A percentile compares a stretch with the other conserved stretches of the same genome.
phyloP scores from a whole-genome alignment of 805 yeast genomes.

The Candida multigemmis region DNA sequence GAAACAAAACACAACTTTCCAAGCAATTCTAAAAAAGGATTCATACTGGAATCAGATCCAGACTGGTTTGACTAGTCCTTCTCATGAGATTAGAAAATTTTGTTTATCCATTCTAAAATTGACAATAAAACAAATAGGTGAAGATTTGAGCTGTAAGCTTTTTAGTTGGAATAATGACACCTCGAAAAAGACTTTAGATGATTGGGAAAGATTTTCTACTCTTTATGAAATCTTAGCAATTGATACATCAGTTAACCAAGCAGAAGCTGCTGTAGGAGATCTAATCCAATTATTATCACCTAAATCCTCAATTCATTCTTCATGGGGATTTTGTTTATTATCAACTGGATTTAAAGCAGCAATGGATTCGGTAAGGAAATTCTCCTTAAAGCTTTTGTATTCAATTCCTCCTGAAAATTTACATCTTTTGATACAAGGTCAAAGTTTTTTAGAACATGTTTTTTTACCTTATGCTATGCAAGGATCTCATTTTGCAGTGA shows the following conservation, averaged over 20 bases:
- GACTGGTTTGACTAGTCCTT: conserved; percentile 40
- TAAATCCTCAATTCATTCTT: conserved; percentile 44
- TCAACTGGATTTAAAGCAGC: conserved; percentile 70
- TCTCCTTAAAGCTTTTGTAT: conserved; percentile 47
- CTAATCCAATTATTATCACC: conserved; percentile 45
- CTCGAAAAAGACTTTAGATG: conserved; percentile 22
- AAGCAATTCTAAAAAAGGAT: conserved; percentile 14
- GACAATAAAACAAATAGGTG: conserved; percentile 40
- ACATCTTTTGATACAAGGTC: conserved; percentile 20
- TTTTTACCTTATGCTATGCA: conserved; percentile 54
- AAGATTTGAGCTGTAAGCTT: conserved; percentile 21
- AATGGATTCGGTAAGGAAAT: conserved; percentile 68
- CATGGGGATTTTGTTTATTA: conserved; percentile 69
- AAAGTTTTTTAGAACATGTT: conserved; percentile 35
- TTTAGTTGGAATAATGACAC: conserved; percentile 36
- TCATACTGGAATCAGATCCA: conserved; percentile 54
- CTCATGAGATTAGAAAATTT: conserved; percentile 65
- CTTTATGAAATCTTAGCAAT: conserved; percentile 73
- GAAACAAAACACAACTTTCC: conserved; percentile 11
- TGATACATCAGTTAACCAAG: conserved; percentile 81
- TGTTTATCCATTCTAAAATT: conserved; percentile 56
- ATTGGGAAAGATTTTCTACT: conserved; percentile 70
- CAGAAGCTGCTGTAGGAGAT: conserved; percentile 66
- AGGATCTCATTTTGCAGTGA: conserved; percentile 51
- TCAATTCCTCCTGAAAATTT: conserved; percentile 39